These are phyloP conservation scores for Debaryomycetaceae sp. DNA, from an alignment of 1,139 yeast species.

Conservation along the genomic window DNA sequence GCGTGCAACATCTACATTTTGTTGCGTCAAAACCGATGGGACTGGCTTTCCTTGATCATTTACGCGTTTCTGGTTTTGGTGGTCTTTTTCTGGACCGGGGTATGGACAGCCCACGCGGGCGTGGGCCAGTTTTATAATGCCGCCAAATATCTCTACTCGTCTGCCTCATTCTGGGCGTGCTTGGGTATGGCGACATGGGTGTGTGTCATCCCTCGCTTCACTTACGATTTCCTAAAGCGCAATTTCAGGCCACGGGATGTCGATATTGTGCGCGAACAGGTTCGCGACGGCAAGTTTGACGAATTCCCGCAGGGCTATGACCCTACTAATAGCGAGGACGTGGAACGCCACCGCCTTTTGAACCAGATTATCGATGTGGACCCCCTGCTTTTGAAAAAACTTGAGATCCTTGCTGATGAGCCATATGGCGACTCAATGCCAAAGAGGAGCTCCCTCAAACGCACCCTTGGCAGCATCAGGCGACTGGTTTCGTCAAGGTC, in stretches of 20 bases:
- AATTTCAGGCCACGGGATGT: slow-evolving; percentile 42
- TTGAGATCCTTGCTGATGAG: slow-evolving; percentile 7
- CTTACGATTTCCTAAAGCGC: slow-evolving; percentile 33
- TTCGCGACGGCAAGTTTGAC: slow-evolving; percentile 33
- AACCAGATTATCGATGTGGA: slow-evolving; percentile 23
- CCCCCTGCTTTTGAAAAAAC: slow-evolving; percentile 24
- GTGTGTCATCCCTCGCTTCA: slow-evolving; percentile 44
- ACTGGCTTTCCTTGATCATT: slow-evolving; percentile 42
- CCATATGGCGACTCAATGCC: slow-evolving; percentile 6
- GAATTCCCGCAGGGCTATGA: slow-evolving; percentile 46
- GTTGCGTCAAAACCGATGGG: slow-evolving; percentile 51
- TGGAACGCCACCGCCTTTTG: slow-evolving; percentile 31
- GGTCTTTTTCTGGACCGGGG: slow-evolving; percentile 54
- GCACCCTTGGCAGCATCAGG: slow-evolving; percentile 26
- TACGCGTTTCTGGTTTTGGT: slow-evolving; percentile 38
- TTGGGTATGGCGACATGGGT: slow-evolving; percentile 35
- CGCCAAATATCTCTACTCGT: slow-evolving; percentile 45
- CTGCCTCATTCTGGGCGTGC: slow-evolving; percentile 41
- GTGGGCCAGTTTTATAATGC: slow-evolving; percentile 42
- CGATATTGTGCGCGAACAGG: slow-evolving; percentile 44
- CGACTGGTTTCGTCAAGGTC: slow-evolving; percentile 13
- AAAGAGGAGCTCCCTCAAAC: slow-evolving; percentile 14
- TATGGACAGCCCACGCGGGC: slow-evolving; percentile 38
- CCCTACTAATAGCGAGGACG: slow-evolving; percentile 43
- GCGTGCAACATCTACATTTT: slow-evolving; percentile 45